Percentiles rank a stretch among this genome's conserved stretches.
Conservation (phyloP, 257 asterid species). For the Mentha longifolia region DNA sequence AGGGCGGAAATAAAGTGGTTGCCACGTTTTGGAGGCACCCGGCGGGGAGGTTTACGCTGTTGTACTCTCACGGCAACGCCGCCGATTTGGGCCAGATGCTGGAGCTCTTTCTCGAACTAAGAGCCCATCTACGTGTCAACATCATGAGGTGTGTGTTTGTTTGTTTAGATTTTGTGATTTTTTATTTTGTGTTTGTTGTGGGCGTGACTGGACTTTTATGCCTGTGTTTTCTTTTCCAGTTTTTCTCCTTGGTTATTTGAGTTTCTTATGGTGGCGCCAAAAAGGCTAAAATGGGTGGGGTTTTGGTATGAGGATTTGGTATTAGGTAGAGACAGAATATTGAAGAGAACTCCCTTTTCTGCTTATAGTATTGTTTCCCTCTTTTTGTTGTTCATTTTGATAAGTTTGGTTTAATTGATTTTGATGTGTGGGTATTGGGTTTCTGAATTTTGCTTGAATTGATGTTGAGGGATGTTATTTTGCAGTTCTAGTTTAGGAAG, state of each 20-base stretch:
- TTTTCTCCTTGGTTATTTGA: background rate
- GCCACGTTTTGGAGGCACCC: constrained; percentile 98
- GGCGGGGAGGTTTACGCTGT: constrained; percentile 70
- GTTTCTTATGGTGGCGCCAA: constrained; percentile 25
- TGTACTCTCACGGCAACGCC: constrained; percentile 99
- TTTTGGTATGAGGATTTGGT: constrained; percentile 24
- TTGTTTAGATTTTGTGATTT: too few species aligned
- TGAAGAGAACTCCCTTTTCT: background rate
- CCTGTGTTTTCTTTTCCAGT: background rate
- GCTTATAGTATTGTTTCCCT: background rate
- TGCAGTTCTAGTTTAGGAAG: background rate
- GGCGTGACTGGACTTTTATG: constrained; percentile 18
- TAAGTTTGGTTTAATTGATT: constrained; percentile 1
- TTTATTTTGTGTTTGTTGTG: constrained; percentile 12
- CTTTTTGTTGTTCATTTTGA: constrained; percentile 20
- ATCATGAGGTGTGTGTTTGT: constrained; percentile 83
- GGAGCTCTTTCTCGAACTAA: constrained; percentile 93
- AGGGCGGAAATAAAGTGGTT: constrained; percentile 77
- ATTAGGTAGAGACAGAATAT: constrained; percentile 1
- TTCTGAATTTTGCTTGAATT: constrained; percentile 28
- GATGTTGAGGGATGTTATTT: constrained; percentile 22
- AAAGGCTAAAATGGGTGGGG: constrained; percentile 16
- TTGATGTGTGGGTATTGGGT: constrained; percentile 8
- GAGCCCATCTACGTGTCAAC: constrained; percentile 98
- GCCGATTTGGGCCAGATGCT: constrained; percentile 99